phyloP scores from a whole-genome alignment of 1,139 yeast species.

The Hyphopichia buzzinii region DNA sequence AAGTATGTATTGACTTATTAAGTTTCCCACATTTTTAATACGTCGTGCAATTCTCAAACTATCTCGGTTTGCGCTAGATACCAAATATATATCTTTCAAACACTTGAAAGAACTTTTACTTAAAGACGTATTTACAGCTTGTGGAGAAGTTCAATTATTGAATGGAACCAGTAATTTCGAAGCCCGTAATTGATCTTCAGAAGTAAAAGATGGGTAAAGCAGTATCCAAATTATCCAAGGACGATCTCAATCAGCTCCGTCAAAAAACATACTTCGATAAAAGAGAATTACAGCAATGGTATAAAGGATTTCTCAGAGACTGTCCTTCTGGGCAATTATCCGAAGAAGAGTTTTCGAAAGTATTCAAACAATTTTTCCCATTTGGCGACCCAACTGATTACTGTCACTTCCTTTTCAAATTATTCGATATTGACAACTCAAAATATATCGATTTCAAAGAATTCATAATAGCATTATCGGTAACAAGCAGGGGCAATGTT shows the following conservation, averaged over 20 bases:
- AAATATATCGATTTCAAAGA: constrained; percentile 90
- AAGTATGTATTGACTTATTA: no score
- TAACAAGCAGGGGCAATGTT: constrained; percentile 83
- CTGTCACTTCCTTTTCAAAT: constrained; percentile 83
- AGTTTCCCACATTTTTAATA: no score
- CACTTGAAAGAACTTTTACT: no score
- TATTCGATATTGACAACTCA: constrained; percentile 79
- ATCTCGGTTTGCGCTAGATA: no score
- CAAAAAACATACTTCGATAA: constrained; percentile 90
- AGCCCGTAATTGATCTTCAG: no score
- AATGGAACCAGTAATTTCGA: no score
- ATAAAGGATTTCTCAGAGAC: constrained; percentile 90
- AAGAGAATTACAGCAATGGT: constrained; percentile 96
- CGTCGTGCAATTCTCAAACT: no score
- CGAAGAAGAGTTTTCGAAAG: constrained; percentile 84
- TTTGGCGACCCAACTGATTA: constrained; percentile 96
- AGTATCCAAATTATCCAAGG: constrained; percentile 88
- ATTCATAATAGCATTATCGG: constrained; percentile 82
- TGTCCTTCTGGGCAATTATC: constrained; percentile 90
- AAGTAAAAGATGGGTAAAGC: constrained; percentile 88
- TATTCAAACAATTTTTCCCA: constrained; percentile 95
- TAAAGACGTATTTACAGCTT: no score
- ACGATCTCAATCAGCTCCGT: constrained; percentile 79
- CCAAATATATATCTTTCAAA: no score
- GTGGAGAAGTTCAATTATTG: no score